These are phyloP conservation scores for Flueggea neowawraea DNA, from an alignment of 441 rosid species.

Conservation along the genomic window DNA sequence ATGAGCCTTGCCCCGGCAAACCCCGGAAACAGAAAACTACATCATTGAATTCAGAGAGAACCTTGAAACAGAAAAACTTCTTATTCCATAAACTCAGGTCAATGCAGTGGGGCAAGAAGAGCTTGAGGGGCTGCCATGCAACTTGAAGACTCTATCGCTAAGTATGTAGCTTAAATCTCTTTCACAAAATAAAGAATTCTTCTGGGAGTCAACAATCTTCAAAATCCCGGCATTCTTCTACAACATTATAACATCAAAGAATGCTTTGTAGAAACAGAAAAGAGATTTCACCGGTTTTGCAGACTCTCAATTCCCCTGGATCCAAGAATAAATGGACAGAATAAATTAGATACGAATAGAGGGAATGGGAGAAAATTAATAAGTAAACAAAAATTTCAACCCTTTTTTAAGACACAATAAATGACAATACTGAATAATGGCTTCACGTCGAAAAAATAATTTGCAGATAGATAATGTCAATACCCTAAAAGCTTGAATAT, in stretches of 20 bases:
- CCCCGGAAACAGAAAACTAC: conserved; percentile 12
- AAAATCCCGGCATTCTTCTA: conserved; percentile 17
- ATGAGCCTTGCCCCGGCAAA: conserved; percentile 7
- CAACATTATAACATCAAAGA: conserved; percentile 14
- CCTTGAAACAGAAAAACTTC: conserved; percentile 7
- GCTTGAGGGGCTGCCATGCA: conserved; percentile 13
- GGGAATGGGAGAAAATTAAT: neutral
- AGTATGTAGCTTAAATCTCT: conserved; percentile 23
- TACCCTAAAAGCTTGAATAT: too few species aligned
- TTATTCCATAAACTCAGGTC: conserved; percentile 7
- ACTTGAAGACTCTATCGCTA: conserved; percentile 18
- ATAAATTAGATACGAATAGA: neutral
- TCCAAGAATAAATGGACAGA: conserved; percentile 55
- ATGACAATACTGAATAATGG: too few species aligned
- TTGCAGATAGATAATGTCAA: too few species aligned
- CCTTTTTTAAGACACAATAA: too few species aligned
- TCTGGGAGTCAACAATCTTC: conserved; percentile 6
- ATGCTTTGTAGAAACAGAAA: conserved; percentile 10
- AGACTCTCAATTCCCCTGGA: conserved; percentile 86
- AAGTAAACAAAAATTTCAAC: too few species aligned
- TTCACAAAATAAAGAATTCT: conserved; percentile 22
- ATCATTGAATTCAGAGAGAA: conserved; percentile 13
- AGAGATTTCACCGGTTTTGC: conserved; percentile 55
- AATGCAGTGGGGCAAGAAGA: conserved; percentile 5
- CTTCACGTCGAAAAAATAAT: too few species aligned